Evolutionary conservation across 1,284 basidiomycete genomes (phyloP).

Genomic region (Ganoderma lingzhi): DNA sequence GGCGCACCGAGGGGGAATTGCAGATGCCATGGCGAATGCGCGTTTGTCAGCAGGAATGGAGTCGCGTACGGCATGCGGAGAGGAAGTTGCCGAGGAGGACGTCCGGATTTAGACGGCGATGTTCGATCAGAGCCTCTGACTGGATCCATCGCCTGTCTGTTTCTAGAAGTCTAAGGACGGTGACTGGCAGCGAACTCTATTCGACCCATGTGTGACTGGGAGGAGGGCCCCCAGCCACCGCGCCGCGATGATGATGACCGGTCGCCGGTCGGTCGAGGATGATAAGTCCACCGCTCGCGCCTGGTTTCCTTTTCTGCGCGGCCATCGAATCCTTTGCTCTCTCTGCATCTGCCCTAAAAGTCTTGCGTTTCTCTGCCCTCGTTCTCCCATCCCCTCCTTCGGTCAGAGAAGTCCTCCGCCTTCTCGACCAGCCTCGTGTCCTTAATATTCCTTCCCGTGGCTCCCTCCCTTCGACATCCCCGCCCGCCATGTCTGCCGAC

Average conservation of each 20-base stretch:
- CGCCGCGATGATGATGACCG: conserved; percentile 28
- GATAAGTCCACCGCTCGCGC: conserved; percentile 33
- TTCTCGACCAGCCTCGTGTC: conserved; percentile 44
- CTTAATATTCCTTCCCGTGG: conserved; percentile 34
- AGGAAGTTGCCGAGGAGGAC: conserved; percentile 31
- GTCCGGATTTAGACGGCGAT: conserved; percentile 32
- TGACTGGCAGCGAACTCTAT: conserved; percentile 35
- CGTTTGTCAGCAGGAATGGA: conserved; percentile 32
- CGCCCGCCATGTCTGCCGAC: conserved; percentile 58
- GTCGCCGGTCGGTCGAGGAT: conserved; percentile 35
- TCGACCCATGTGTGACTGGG: conserved; percentile 31
- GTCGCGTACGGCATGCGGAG: conserved; percentile 37
- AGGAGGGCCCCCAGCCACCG: conserved; percentile 24
- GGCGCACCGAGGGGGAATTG: conserved; percentile 6
- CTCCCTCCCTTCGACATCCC: conserved; percentile 42
- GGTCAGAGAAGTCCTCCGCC: conserved; percentile 44
- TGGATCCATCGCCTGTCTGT: conserved; percentile 30
- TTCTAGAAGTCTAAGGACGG: conserved; percentile 25
- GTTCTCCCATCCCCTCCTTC: conserved; percentile 42
- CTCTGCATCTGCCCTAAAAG: conserved; percentile 33
- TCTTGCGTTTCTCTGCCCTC: conserved; percentile 30
- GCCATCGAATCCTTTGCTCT: conserved; percentile 27
- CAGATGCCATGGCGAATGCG: conserved; percentile 16
- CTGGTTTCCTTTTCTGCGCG: conserved; percentile 30
- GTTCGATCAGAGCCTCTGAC: conserved; percentile 38